phyloP scores from a whole-genome alignment of 192 early-diverging fungal genomes.

The Mortierella antarctica region DNA sequence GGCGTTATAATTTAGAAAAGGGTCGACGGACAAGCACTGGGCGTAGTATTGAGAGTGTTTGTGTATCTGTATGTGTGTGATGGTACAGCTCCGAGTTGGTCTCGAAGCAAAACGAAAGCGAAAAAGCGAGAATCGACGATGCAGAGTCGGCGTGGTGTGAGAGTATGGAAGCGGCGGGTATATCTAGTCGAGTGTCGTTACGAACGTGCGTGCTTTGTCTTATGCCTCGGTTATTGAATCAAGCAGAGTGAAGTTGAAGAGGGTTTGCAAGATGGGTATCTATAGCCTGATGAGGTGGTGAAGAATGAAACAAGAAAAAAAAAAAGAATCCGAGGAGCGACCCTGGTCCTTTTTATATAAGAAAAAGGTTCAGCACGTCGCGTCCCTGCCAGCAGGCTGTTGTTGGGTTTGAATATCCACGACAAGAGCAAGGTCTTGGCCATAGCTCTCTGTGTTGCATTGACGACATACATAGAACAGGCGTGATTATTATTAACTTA shows the following conservation, averaged over 20 bases:
- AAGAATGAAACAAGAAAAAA: not conserved
- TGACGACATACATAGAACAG: not conserved
- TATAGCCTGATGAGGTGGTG: not conserved
- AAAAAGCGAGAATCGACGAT: no score
- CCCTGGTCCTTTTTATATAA: not conserved
- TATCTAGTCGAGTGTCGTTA: no score
- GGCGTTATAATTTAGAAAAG: not conserved
- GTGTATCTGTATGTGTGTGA: not conserved
- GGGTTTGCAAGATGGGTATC: no score
- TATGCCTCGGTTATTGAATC: no score
- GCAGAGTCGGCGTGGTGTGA: no score
- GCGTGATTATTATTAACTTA: not conserved
- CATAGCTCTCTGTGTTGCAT: no score
- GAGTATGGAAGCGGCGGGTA: no score
- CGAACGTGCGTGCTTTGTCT: no score
- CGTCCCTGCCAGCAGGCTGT: not conserved
- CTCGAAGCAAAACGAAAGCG: no score
- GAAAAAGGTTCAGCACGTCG: slow-evolving; percentile 4
- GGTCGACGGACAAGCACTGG: not conserved
- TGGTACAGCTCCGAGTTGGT: not conserved
- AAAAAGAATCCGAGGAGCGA: not conserved
- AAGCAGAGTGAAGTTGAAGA: no score
- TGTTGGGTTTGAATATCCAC: no score
- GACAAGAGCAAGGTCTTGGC: no score
- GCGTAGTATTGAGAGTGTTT: not conserved